Base-by-base conservation (phyloP, 139 green algal species). In the Picochlorum sp. region DNA sequence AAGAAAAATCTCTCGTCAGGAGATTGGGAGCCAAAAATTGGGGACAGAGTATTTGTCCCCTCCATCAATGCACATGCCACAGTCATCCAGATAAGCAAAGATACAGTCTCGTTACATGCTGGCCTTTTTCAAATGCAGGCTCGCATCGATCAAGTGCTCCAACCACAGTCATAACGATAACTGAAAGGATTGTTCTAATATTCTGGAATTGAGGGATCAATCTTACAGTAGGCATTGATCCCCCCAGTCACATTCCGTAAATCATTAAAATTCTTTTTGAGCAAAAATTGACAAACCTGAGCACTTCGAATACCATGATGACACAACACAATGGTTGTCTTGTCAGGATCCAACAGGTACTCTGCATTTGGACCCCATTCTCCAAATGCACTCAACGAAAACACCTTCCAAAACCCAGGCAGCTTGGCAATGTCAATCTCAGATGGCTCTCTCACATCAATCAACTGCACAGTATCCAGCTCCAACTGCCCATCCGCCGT, bases 261-360 rank as follows among this genome's bases (percentile, higher is more conserved):
- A 4, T 84, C 45, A 3, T 44, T 75, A 54, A 92, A 91, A 66
- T 85, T 69, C 64, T 80, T 58, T 46, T 58, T 21, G 24, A 74
- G 49, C 10, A 88, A 69, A 58, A 77, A 85, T 57, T 78, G 66
- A 38, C 80, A 56, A 34, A 71, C 62, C 28, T 90, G 68, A 75
- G 88, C 83, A 58, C 76, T 87, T 20, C 85, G 52, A 21, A 92
- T 62, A 6, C 85, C 85, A 59, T 92, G 85, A 66, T 92, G 85
- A 65, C 85, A 92, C 60, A 92, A 66, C 30, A 92, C 79, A 41
- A 89, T 62, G 6, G 78, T 85, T 57, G 85, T 59, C 49, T 76
- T 77, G 4, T 71, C 15, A 2, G 62, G 58, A 59, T 92, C 77
- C 44, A 91, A 49, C 3, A 63, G 46, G 32, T 65, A 45, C 5